A percentile compares a stretch with the other conserved stretches of the same genome.
These are phyloP conservation scores for Trichoderma afroharzianum DNA, from an alignment of 2,329 filamentous ascomycete species.

Conservation along the genomic window DNA sequence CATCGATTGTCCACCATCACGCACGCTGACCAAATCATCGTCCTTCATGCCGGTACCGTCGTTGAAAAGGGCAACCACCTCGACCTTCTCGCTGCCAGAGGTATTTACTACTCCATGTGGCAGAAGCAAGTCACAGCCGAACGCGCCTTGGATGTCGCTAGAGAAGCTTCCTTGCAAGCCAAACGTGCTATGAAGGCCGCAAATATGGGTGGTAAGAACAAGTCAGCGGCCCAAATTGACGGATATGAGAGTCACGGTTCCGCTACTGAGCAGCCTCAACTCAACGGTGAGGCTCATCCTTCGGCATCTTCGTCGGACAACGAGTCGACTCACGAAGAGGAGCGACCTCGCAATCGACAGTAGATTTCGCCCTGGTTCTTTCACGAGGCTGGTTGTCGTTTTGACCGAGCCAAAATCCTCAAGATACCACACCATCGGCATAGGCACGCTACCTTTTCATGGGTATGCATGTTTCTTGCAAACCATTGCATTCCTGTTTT, in stretches of 20 bases:
- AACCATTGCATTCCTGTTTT: background rate
- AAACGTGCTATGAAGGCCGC: constrained; percentile 44
- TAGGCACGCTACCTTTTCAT: background rate
- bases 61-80: constrained; percentile 76
- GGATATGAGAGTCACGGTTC: constrained; percentile 46
- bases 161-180: constrained; percentile 35
- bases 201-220: constrained; percentile 43
- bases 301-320: constrained; percentile 32
- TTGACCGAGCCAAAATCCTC: background rate
- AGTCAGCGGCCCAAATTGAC: constrained; percentile 42
- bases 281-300: constrained; percentile 28
- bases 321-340: constrained; percentile 19
- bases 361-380: background rate
- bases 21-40: constrained; percentile 79
- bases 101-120: constrained; percentile 83
- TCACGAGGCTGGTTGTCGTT: background rate
- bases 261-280: constrained; percentile 37
- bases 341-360: background rate
- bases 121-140: constrained; percentile 80
- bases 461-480: background rate
- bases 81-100: constrained; percentile 65
- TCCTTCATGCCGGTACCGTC: constrained; percentile 72
- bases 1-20: constrained; percentile 84
- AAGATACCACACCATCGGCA: background rate
- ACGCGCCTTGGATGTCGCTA: constrained; percentile 47